phyloP scores from a whole-genome alignment of 495 filamentous ascomycete genomes.

The Annulohypoxylon maeteangense region DNA sequence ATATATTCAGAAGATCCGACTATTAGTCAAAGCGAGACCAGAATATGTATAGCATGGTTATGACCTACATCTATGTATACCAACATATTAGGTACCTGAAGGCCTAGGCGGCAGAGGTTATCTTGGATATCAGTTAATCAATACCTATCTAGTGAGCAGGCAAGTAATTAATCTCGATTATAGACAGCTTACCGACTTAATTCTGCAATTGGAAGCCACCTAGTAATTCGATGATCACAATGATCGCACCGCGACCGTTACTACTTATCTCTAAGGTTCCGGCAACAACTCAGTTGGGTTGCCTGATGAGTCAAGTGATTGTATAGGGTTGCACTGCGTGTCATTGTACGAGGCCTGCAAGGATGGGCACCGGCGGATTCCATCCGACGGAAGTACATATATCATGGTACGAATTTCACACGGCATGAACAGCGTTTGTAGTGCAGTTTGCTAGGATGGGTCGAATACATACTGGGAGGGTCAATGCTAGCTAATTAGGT shows the following conservation, averaged over 20 bases:
- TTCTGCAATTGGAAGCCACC: neutral
- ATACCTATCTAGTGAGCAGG: no score
- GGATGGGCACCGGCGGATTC: constrained; percentile 19
- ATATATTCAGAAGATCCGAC: neutral
- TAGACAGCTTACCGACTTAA: neutral
- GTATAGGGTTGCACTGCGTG: constrained; percentile 28
- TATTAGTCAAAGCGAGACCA: neutral
- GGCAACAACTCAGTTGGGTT: constrained; percentile 3
- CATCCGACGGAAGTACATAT: constrained; percentile 16
- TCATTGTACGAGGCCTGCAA: constrained; percentile 12
- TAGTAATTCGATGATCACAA: constrained; percentile 27
- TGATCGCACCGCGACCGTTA: neutral
- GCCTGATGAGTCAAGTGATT: constrained; percentile 19
- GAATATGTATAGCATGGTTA: neutral
- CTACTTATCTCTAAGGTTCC: constrained; percentile 1
- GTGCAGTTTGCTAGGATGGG: neutral
- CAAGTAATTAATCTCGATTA: neutral
- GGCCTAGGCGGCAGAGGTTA: no score
- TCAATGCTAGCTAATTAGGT: no score
- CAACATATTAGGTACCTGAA: neutral
- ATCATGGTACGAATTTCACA: neutral
- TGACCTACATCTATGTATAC: neutral
- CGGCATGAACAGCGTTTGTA: neutral
- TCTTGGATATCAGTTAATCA: neutral
- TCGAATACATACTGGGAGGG: neutral